Evolutionary conservation across 345 rosid species (phyloP), one percentile per base, ranked within the genome.

Genomic region (Eucalyptus grandis): DNA sequence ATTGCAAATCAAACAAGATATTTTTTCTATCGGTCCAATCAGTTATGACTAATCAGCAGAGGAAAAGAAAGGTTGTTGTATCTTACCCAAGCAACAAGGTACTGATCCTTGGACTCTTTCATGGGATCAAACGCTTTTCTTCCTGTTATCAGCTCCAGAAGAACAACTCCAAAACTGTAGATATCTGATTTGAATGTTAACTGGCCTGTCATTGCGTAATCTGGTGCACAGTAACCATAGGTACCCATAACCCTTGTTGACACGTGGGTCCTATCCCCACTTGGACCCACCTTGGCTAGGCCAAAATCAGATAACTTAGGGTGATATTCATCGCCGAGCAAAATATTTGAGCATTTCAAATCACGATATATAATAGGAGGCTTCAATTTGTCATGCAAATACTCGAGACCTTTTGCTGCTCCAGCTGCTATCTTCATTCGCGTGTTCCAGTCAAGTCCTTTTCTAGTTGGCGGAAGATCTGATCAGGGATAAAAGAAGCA

Each of bases 171-270:
- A 14, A 93, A 92, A 89, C 95, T 93, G 89, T 92, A 92, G 14
- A 93, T 88, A 89, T 93, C 94, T 65, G 95, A 92, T 86, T 91
- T 93, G 87, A 92, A 90, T 49, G 95, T 93, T 82, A 93, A 90
- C 87, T 93, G 95, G 56, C 94, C 94, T 5, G 94, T 92, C 95
- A 93, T 91, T 43, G 94, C 95, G 88, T 92, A 92, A 60, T 93
- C 95, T 27, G 95, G 95, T 3, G 95, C 95, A 53, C 95, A 93
- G 88, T 93, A 93, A 31, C 95, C 95, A 53, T 93, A 92, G n/a
- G 95, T 93, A 34, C 95, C 95, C 95, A 93, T 93, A 62, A 93
- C 95, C 91, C 95, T 91, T 15, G 95, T 93, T 43, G 94, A 93
- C 88, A 93, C 95, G 67, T 93, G 95, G 77, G 95, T 93, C 60